Evolutionary conservation across 176 grass and related monocot genomes (phyloP).

Genomic region (Carex parvula): DNA sequence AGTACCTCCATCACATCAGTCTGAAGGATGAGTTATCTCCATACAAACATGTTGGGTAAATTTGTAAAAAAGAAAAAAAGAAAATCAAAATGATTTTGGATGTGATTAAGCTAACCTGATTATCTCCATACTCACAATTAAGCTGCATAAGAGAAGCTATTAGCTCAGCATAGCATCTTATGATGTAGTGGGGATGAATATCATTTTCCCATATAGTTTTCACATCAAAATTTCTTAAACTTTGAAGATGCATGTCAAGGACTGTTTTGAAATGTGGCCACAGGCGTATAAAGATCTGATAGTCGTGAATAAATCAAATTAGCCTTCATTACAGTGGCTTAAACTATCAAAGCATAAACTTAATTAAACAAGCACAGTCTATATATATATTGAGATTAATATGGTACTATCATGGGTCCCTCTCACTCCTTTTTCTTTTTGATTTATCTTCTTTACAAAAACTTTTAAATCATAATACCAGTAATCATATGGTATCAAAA

Average conservation of each 20-base stretch:
- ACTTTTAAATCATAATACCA: not conserved
- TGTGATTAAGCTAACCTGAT: conserved; percentile 57
- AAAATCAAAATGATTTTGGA: not conserved
- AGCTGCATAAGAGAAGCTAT: conserved; percentile 80
- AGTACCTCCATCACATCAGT: not conserved
- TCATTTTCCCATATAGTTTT: conserved; percentile 67
- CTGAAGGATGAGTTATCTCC: not conserved
- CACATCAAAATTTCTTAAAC: conserved; percentile 43
- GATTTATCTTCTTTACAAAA: not conserved
- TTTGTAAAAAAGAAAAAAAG: conserved; percentile 10
- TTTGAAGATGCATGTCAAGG: conserved; percentile 87
- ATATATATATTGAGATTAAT: not conserved
- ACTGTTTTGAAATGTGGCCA: conserved; percentile 88
- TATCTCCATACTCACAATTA: conserved; percentile 86
- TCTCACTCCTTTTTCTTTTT: not conserved
- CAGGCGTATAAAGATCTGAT: conserved; percentile 61
- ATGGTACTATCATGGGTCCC: not conserved
- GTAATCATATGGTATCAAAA: not conserved
- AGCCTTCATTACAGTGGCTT: not conserved
- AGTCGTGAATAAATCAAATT: conserved; percentile 4
- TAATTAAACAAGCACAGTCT: not conserved
- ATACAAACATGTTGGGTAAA: not conserved
- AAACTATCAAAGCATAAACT: not conserved
- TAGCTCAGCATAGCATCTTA: conserved; percentile 79
- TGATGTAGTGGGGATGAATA: conserved; percentile 71